These are phyloP conservation scores for Eucalyptus polybractea DNA, from an alignment of 345 rosid species.

Conservation along the genomic window DNA sequence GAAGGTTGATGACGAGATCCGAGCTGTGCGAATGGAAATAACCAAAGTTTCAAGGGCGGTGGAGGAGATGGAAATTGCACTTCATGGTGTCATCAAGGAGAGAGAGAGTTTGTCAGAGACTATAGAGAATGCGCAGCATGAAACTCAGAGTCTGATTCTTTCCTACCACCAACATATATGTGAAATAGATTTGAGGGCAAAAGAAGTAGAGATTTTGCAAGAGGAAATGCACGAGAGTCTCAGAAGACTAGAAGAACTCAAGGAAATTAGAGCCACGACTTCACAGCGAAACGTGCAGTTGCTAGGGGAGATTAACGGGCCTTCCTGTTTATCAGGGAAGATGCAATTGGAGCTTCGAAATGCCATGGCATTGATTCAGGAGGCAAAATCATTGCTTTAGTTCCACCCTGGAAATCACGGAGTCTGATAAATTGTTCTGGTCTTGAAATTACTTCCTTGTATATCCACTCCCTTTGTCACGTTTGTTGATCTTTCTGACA, in stretches of 20 bases:
- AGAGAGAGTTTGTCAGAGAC: conserved; percentile 41
- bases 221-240: conserved; percentile 23
- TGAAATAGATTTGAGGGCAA: conserved; percentile 36
- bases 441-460: neutral
- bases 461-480: neutral
- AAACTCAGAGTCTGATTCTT: conserved; percentile 31
- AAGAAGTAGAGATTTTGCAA: conserved; percentile 29
- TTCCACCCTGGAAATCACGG: neutral
- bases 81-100: conserved; percentile 33
- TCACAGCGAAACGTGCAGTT: conserved; percentile 9
- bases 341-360: conserved; percentile 31
- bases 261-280: conserved; percentile 5
- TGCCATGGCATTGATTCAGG: conserved; percentile 16
- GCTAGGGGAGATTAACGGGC: conserved; percentile 5
- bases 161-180: conserved; percentile 48
- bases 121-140: conserved; percentile 31
- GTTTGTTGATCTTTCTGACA: neutral
- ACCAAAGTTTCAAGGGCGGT: conserved; percentile 21
- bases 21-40: conserved; percentile 23
- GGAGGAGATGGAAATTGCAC: conserved; percentile 34
- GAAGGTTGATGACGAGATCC: conserved; percentile 31
- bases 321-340: conserved; percentile 12
- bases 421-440: neutral
- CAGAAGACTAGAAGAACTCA: conserved; percentile 23
- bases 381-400: conserved; percentile 25